Conservation (phyloP, 768 basidiomycete genomes). For the Tremella fuciformis region DNA sequence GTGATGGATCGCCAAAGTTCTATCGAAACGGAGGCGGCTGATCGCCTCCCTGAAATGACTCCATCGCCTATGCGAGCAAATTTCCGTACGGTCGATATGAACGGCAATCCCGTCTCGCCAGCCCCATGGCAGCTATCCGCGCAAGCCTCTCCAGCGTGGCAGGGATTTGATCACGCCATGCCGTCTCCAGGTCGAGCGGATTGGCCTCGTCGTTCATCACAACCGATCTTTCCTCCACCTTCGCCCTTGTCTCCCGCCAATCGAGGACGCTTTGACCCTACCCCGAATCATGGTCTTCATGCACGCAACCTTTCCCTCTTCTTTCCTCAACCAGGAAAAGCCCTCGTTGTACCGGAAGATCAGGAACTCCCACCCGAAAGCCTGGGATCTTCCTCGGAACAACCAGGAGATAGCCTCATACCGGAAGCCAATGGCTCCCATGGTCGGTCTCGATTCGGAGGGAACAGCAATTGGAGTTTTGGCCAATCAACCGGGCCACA, state of each 20-base stretch:
- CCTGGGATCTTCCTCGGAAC: neutral
- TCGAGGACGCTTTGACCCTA: constrained; percentile 25
- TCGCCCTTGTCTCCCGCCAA: constrained; percentile 2
- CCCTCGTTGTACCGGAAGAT: constrained; percentile 25
- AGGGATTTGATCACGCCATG: constrained; percentile 10
- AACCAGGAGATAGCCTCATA: constrained; percentile 6
- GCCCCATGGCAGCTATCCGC: neutral
- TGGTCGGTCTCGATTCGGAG: constrained; percentile 60
- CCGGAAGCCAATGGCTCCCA: neutral
- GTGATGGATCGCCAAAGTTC: neutral
- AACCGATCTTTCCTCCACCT: neutral
- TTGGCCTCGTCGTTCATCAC: neutral
- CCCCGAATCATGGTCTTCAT: constrained; percentile 58
- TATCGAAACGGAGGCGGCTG: constrained; percentile 12
- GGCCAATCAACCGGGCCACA: constrained; percentile 16
- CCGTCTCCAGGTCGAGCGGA: neutral
- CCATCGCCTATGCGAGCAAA: constrained; percentile 15
- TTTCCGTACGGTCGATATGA: constrained; percentile 5
- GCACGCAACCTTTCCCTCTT: constrained; percentile 88
- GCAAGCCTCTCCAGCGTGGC: constrained; percentile 15
- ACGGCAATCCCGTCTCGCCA: constrained; percentile 8
- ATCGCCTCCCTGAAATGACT: constrained; percentile 15
- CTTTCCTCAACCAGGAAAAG: constrained; percentile 75
- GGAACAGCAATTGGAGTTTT: constrained; percentile 55
- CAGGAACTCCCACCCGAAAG: neutral